Base-by-base conservation (phyloP, 768 basidiomycete species). In the Strobilomyces echinocephalus region DNA sequence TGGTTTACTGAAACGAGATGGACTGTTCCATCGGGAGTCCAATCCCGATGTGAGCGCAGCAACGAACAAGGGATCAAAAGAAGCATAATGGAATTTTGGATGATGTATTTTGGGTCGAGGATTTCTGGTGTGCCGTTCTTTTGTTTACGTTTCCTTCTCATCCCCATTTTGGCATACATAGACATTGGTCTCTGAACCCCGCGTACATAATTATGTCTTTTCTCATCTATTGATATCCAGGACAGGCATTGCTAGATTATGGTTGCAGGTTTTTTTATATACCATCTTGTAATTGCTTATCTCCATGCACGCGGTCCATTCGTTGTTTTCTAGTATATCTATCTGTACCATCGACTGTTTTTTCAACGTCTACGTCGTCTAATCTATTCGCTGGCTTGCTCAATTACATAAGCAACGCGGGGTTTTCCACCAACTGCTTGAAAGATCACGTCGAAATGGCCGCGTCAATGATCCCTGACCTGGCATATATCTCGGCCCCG, bases 401-500 rank as follows among this genome's bases (percentile, higher is more conserved):
- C 24, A n/a, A n/a, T 24, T 24, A 4, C 4, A 4, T 24, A 24
- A 24, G 24, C 24, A 24, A 24, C 4, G 24, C 24, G 6, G 30
- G 33, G 21, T 14, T 24, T 36, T 6, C 20, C 21, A 10, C 15
- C 31, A 18, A 39, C 20, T 2, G 18, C 42, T n/a, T n/a, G n/a
- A 15, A 43, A 6, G 5, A 26, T 4, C 7, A 26, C 34, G 39
- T n/a, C 16, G 41, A n/a, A 34, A 41, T 24, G 33, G 8, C 49
- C 18, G 42, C 28, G 44, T 50, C 31, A 15, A 67, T 60, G 63
- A 48, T 56, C 20, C 60, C 60, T 1, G 60, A 70, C 52, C 58
- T 76, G 53, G 56, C 63, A 21, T 74, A 69, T 52, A 77, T 88
- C 49, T 76, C 84, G 8, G 87, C 87, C 8, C 87, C 87, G 3